These are phyloP conservation scores for Fusarium dimerum DNA, from an alignment of 2,329 filamentous ascomycete species.

Conservation along the genomic window DNA sequence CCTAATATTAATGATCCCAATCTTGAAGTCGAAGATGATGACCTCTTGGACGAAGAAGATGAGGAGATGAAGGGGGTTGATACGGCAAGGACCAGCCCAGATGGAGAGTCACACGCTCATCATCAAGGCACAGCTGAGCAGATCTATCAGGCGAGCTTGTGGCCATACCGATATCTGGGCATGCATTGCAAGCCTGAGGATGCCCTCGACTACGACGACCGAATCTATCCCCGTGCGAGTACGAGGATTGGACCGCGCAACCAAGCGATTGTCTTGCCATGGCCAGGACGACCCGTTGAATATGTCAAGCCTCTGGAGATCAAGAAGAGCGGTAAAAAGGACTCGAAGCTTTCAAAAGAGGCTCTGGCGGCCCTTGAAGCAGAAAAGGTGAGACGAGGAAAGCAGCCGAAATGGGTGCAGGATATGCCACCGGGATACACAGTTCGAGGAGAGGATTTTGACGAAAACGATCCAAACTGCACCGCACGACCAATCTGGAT, in stretches of 20 bases:
- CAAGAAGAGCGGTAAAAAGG: conserved; percentile 80
- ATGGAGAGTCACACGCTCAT: conserved; percentile 56
- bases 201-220: conserved; percentile 93
- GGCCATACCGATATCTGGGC: conserved; percentile 94
- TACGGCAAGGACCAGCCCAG: conserved; percentile 66
- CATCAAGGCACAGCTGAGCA: conserved; percentile 76
- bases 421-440: conserved; percentile 89
- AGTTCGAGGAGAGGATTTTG: conserved; percentile 75
- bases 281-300: conserved; percentile 85
- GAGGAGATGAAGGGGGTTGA: conserved; percentile 59
- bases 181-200: conserved; percentile 96
- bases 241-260: conserved; percentile 89
- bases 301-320: conserved; percentile 86
- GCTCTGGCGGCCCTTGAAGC: conserved; percentile 76
- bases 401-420: conserved; percentile 88
- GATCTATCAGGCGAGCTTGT: conserved; percentile 87
- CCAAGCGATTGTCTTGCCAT: conserved; percentile 81
- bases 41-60: conserved; percentile 69
- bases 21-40: conserved; percentile 66
- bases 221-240: conserved; percentile 93
- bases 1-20: conserved; percentile 71
- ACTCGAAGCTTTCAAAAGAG: conserved; percentile 77
- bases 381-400: conserved; percentile 76
- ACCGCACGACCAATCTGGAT: conserved; percentile 80
- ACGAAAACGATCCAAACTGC: conserved; percentile 69